These are phyloP conservation scores for Verticillium longisporum DNA, from an alignment of 2,329 filamentous ascomycete species.

Conservation along the genomic window DNA sequence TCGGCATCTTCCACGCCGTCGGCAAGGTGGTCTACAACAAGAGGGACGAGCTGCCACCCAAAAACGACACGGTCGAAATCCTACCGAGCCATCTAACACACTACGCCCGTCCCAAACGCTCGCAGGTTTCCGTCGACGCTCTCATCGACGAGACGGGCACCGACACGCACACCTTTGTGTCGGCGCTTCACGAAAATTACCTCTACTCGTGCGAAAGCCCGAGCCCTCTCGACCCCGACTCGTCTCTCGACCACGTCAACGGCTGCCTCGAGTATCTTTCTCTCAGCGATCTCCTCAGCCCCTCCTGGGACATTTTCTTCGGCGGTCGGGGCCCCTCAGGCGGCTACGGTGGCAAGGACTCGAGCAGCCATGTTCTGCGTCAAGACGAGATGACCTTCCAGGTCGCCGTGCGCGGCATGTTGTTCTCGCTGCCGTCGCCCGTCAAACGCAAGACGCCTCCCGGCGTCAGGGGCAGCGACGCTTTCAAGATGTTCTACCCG, in stretches of 20 bases:
- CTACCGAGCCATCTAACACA: conserved; percentile 55
- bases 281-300: conserved; percentile 76
- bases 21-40: conserved; percentile 98
- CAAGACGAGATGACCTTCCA: conserved; percentile 96
- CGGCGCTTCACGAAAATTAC: conserved; percentile 91
- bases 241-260: conserved; percentile 68
- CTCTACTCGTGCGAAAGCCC: conserved; percentile 68
- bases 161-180: conserved; percentile 83
- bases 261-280: conserved; percentile 84
- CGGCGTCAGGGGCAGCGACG: conserved; percentile 45
- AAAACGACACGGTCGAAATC: conserved; percentile 37
- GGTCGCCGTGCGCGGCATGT: conserved; percentile 75
- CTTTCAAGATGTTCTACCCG: conserved; percentile 90
- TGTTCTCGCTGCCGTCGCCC: conserved; percentile 79
- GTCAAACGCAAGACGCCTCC: conserved; percentile 62
- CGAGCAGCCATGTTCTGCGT: conserved; percentile 66
- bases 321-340: conserved; percentile 48
- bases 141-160: conserved; percentile 93
- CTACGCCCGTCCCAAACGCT: conserved; percentile 51
- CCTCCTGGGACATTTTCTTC: conserved; percentile 64
- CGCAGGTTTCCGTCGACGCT: conserved; percentile 62
- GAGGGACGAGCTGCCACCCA: conserved; percentile 50
- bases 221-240: conserved; percentile 34
- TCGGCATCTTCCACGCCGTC: conserved; percentile 94
- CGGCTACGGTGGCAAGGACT: conserved; percentile 44